Conservation (phyloP, 192 early-diverging fungal species). For the Gamsiella multidivaricata region DNA sequence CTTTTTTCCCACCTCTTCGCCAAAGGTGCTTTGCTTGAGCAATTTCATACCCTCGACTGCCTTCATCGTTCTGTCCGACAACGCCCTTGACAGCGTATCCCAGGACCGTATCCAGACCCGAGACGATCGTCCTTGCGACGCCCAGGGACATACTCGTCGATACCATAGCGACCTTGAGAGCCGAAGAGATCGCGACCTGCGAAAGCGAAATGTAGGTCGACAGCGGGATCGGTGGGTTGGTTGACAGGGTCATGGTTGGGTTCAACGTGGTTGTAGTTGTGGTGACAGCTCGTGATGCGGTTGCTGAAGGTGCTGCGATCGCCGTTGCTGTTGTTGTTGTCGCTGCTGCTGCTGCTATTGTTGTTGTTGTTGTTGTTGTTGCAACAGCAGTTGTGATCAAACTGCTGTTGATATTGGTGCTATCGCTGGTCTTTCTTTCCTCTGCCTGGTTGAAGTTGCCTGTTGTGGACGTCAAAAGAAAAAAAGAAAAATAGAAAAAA, state of each 20-base stretch:
- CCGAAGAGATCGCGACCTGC: constrained; percentile 39
- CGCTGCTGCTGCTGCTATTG: background rate
- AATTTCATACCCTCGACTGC: constrained; percentile 18
- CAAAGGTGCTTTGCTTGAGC: no score
- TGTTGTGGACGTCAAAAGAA: no score
- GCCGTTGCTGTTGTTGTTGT: background rate
- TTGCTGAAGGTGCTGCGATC: no score
- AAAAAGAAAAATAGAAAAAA: no score
- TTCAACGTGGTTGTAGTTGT: background rate
- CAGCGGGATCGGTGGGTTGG: constrained; percentile 29
- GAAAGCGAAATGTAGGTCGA: constrained; percentile 44
- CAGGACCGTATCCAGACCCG: constrained; percentile 32
- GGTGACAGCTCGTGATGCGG: background rate
- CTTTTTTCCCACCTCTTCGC: background rate
- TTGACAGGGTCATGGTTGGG: constrained; percentile 10
- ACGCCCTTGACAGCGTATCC: constrained; percentile 24
- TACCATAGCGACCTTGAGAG: constrained; percentile 46
- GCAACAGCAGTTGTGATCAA: no score
- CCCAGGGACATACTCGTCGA: constrained; percentile 44
- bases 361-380: background rate
- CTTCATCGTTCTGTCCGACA: constrained; percentile 21
- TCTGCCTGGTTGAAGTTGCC: no score
- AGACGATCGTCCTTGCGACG: constrained; percentile 40
- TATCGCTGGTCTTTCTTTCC: no score
- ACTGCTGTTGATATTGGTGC: no score